Conservation (phyloP, 805 yeast genomes). For the Saccharomyces mikatae region DNA sequence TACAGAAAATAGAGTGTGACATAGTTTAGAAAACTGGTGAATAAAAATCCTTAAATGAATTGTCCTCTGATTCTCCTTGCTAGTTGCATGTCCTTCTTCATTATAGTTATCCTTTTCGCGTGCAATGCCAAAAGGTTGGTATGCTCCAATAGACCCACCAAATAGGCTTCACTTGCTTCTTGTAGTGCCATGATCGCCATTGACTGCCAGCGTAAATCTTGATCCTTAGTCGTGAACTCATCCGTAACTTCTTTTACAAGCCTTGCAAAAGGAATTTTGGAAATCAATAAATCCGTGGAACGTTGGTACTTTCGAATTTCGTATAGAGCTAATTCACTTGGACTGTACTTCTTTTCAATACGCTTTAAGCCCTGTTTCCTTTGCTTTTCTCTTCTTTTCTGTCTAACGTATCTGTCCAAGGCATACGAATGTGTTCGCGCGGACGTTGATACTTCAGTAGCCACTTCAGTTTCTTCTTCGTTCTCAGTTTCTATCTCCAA, state of each 20-base stretch:
- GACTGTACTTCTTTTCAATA: constrained; percentile 43
- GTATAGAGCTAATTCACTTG: constrained; percentile 58
- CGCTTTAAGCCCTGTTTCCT: constrained; percentile 27
- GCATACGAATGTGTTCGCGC: not conserved
- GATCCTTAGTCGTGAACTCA: constrained; percentile 37
- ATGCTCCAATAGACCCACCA: constrained; percentile 67
- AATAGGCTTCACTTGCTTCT: constrained; percentile 73
- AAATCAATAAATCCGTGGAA: constrained; percentile 55
- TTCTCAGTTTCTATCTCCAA: not conserved
- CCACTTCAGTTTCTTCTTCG: not conserved
- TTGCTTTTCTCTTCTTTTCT: constrained; percentile 1
- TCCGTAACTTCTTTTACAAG: constrained; percentile 68
- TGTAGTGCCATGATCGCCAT: constrained; percentile 71
- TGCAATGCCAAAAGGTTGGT: constrained; percentile 72
- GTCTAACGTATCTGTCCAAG: not conserved
- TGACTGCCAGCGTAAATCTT: constrained; percentile 68
- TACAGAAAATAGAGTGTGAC: not conserved
- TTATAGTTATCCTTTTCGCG: constrained; percentile 75
- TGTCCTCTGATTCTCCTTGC: constrained; percentile 71
- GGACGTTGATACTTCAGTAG: not conserved
- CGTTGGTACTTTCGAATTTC: constrained; percentile 64
- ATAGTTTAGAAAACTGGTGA: not conserved
- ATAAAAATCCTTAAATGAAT: constrained; percentile 16
- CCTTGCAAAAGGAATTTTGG: constrained; percentile 73
- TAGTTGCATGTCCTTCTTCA: constrained; percentile 74